These are phyloP conservation scores for Venturia asperata DNA, from an alignment of 2,329 filamentous ascomycete genomes.

Conservation along the genomic window DNA sequence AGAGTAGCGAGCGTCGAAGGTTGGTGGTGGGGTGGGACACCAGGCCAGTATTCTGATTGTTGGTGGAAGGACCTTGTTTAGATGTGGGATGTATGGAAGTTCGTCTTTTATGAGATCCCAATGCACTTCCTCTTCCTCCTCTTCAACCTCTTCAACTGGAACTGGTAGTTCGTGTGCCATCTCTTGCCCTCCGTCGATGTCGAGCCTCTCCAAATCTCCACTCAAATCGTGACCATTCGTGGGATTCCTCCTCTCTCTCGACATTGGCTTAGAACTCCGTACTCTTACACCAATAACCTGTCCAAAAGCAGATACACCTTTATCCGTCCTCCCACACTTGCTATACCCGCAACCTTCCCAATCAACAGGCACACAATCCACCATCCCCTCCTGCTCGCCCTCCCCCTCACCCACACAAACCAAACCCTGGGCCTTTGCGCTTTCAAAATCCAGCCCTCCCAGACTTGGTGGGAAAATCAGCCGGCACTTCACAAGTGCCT, in stretches of 20 bases:
- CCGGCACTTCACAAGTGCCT: conserved; percentile 72
- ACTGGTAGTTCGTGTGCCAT: conserved; percentile 20
- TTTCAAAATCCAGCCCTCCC: conserved; percentile 20
- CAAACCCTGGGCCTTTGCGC: conserved; percentile 28
- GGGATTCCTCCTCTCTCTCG: conserved; percentile 16
- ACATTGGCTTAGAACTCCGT: conserved; percentile 48
- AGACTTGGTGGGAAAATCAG: conserved; percentile 60
- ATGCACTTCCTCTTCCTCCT: conserved; percentile 31
- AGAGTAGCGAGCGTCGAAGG: conserved; percentile 86
- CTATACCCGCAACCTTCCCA: conserved; percentile 85
- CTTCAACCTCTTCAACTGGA: background rate
- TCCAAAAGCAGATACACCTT: conserved; percentile 91
- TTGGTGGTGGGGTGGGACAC: conserved; percentile 72
- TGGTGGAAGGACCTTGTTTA: conserved; percentile 81
- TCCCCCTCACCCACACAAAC: conserved; percentile 21
- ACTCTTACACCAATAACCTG: conserved; percentile 84
- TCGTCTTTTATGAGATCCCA: conserved; percentile 72
- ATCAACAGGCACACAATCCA: conserved; percentile 49
- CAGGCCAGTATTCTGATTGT: conserved; percentile 90
- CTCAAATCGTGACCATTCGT: background rate
- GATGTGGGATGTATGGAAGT: conserved; percentile 69
- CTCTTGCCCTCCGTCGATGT: background rate
- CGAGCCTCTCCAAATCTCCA: background rate
- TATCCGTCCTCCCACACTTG: conserved; percentile 90
- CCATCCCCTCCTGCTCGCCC: conserved; percentile 31